Evolutionary conservation across 208 protist genomes (phyloP), one percentile per base, ranked within the genome.

Genomic region (Borovskyia barvae): DNA sequence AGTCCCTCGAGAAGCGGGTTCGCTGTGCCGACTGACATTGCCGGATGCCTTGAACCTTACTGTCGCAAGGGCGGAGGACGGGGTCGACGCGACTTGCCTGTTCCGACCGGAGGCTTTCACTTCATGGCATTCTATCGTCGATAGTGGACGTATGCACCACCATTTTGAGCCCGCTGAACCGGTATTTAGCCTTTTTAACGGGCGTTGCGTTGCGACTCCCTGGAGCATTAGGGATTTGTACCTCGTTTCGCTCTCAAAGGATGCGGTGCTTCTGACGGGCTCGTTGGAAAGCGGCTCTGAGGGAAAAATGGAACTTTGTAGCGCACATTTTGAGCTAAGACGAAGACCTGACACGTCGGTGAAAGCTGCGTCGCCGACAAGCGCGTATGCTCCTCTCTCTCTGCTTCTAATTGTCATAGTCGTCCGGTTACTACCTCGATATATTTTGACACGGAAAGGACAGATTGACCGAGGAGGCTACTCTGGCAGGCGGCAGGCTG

Each of bases 341-440:
- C 50, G 36, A 22, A 52, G 42, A 3, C 46, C 63, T 17, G 25
- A 12, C 17, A n/a, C 46, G n/a, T 26, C 35, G 32, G 42, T 25
- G 17, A 40, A 35, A 19, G 26, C 17, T 11, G 56, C 52, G 1
- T 43, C 33, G 6, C 32, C 46, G 3, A 36, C 62, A 0, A 63
- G 46, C 0, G 15, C 45, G 3, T 49, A 62, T 17, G 45, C 26
- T 1, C 50, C 68, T 1, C n/a, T 76, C 20, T 11, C 53, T 39
- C 54, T 85, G 63, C 59, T 90, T 12, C 17, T 76, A 1, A 9
- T 83, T 0, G 66, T 81, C 24, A 53, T 84, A 14, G 57, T 60
- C 5, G 28, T 76, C 25, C 70, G 72, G 3, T 46, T 73, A 14
- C 28, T 81, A 28, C 77, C 68, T 20, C 59, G 75, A 5, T 76